Conservation (phyloP, 257 asterid species). For the Lycium ferocissimum region DNA sequence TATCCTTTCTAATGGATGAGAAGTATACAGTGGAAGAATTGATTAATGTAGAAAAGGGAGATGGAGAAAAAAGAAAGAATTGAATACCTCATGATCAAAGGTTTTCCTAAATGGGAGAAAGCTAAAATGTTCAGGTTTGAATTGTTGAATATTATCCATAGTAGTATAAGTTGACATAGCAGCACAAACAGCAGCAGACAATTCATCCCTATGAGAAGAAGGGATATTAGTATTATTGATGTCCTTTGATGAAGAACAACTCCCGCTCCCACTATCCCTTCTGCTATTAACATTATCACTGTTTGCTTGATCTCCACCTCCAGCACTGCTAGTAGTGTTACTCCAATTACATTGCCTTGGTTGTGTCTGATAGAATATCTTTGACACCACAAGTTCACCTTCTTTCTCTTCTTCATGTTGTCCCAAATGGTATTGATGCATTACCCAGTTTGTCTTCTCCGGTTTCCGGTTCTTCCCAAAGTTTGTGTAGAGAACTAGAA, state of each 20-base stretch:
- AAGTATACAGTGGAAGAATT: neutral
- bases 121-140: conserved; percentile 73
- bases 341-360: conserved; percentile 92
- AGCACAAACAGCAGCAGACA: conserved; percentile 52
- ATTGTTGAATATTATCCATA: conserved; percentile 70
- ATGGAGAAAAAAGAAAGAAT: neutral
- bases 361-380: conserved; percentile 92
- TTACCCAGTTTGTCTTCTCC: conserved; percentile 97
- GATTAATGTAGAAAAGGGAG: too few relatives aligned
- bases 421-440: conserved; percentile 96
- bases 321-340: neutral
- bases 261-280: conserved; percentile 58
- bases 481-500: conserved; percentile 86
- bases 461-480: conserved; percentile 97
- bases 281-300: conserved; percentile 38
- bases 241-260: conserved; percentile 65
- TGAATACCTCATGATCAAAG: conserved; percentile 74
- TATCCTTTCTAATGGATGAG: neutral
- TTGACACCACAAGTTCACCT: conserved; percentile 94
- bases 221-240: conserved; percentile 28
- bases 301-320: conserved; percentile 38
- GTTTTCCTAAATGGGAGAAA: conserved; percentile 71
- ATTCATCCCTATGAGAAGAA: conserved; percentile 54
- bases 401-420: conserved; percentile 91
- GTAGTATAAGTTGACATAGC: conserved; percentile 55